phyloP scores from a whole-genome alignment of 1,139 yeast species.

The Saccharomyces hybrid region DNA sequence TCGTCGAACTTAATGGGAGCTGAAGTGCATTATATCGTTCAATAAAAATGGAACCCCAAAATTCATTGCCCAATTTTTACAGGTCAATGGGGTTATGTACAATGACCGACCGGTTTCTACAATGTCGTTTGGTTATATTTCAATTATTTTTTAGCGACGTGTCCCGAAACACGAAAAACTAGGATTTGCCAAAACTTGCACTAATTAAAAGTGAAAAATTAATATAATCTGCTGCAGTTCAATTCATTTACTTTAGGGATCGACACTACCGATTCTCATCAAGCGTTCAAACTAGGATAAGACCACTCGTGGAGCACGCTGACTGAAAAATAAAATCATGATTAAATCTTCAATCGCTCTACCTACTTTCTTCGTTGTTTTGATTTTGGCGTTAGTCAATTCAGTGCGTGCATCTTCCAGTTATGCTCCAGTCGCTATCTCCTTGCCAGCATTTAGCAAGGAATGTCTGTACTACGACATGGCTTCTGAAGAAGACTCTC shows the following conservation, averaged over 20 bases:
- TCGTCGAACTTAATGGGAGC: background rate
- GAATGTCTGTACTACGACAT: slow-evolving; percentile 36
- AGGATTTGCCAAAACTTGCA: background rate
- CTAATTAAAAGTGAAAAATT: background rate
- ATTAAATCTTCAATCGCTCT: background rate
- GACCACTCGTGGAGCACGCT: background rate
- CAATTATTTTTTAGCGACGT: background rate
- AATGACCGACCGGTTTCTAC: background rate
- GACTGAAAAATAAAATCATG: background rate
- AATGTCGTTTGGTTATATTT: background rate
- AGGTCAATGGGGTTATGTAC: background rate
- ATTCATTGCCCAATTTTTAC: background rate
- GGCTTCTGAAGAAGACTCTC: slow-evolving; percentile 30
- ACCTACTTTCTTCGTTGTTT: background rate
- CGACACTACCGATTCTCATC: background rate
- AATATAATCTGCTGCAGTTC: background rate
- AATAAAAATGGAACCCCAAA: background rate
- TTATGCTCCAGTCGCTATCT: slow-evolving; percentile 31
- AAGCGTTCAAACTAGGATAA: background rate
- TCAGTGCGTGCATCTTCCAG: slow-evolving; percentile 17
- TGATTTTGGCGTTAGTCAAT: slow-evolving; percentile 5
- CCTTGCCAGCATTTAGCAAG: slow-evolving; percentile 35
- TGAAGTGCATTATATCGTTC: background rate
- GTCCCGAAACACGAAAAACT: background rate
- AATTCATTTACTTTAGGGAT: background rate